phyloP scores from a whole-genome alignment of 2,329 filamentous ascomycete genomes.

The Exserohilum rostratum region DNA sequence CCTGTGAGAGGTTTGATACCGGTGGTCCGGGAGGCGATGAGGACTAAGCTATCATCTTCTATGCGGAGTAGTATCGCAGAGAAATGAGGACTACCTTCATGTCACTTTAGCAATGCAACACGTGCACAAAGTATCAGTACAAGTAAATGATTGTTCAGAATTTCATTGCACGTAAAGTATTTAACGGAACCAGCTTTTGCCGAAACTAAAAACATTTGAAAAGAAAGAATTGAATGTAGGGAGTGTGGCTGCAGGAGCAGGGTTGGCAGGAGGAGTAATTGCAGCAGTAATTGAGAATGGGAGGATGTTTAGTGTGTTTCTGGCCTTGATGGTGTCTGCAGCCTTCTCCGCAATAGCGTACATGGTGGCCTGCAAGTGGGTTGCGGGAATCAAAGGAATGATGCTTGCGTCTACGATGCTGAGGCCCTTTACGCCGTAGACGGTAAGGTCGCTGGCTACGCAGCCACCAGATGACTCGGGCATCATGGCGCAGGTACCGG shows the following conservation, averaged over 20 bases:
- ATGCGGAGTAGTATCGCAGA: too few relatives aligned
- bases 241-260: neutral
- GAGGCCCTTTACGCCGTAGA: constrained; percentile 33
- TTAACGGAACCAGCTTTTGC: neutral
- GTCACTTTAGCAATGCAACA: neutral
- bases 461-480: constrained; percentile 35
- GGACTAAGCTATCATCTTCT: neutral
- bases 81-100: neutral
- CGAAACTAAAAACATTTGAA: neutral
- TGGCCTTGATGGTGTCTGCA: constrained; percentile 39
- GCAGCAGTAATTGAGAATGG: neutral
- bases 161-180: neutral
- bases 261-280: too few relatives aligned
- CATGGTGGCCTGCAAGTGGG: constrained; percentile 39
- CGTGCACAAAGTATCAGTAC: neutral
- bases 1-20: constrained; percentile 25
- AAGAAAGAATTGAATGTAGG: neutral
- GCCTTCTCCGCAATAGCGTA: constrained; percentile 44
- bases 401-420: constrained; percentile 43
- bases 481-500: constrained; percentile 39
- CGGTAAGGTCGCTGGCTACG: constrained; percentile 28
- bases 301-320: constrained; percentile 1
- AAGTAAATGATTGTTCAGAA: neutral
- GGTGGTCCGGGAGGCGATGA: neutral
- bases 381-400: constrained; percentile 36